Evolutionary conservation across 768 basidiomycete species (phyloP).

Genomic region (Pilatotrama ljubarskyi): DNA sequence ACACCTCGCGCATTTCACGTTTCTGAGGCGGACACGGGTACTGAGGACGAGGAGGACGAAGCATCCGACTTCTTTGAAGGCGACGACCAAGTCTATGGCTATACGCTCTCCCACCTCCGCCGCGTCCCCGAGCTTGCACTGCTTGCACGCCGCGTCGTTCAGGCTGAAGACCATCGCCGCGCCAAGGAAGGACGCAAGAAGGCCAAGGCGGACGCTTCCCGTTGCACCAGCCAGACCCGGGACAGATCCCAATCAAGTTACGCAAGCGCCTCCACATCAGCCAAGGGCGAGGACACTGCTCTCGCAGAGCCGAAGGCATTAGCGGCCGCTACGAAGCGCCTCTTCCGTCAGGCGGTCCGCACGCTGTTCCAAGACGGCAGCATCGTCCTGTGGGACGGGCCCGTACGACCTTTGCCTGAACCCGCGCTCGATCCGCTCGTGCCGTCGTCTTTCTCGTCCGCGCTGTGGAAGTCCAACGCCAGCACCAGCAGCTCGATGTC

Average conservation of each 20-base stretch:
- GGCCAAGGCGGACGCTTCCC: constrained; percentile 38
- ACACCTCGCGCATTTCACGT: constrained; percentile 32
- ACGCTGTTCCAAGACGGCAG: constrained; percentile 71
- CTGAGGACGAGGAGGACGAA: constrained; percentile 4
- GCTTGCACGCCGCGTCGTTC: constrained; percentile 64
- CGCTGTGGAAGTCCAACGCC: constrained; percentile 50
- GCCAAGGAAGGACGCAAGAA: constrained; percentile 49
- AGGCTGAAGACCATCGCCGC: constrained; percentile 58
- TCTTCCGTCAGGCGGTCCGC: constrained; percentile 66
- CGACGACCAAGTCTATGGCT: constrained; percentile 43
- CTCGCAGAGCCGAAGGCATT: constrained; percentile 30
- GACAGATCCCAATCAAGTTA: not conserved
- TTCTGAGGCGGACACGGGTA: not conserved
- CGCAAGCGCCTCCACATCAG: not conserved
- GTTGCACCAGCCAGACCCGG: not conserved
- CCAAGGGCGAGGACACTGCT: constrained; percentile 21
- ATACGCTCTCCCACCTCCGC: constrained; percentile 72
- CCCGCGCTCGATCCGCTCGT: constrained; percentile 28
- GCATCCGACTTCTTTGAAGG: constrained; percentile 5
- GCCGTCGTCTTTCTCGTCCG: constrained; percentile 13
- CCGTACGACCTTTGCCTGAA: constrained; percentile 40
- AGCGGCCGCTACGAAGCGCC: constrained; percentile 52
- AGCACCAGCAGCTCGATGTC: constrained; percentile 8
- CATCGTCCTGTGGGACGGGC: constrained; percentile 73
- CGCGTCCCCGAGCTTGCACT: constrained; percentile 72